phyloP scores from a whole-genome alignment of 495 filamentous ascomycete species.

The Rostrohypoxylon terebratum region DNA sequence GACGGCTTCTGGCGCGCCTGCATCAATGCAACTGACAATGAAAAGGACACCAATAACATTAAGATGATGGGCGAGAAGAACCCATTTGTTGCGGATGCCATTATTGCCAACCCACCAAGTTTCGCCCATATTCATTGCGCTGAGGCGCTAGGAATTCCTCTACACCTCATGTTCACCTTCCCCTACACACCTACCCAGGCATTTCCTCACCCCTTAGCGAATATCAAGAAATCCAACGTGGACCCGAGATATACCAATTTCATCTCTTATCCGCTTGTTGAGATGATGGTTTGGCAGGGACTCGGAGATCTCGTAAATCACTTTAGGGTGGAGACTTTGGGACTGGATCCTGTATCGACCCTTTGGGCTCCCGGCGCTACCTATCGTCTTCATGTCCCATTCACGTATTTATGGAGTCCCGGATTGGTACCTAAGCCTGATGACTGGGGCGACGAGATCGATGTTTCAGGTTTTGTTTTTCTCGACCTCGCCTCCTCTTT shows the following conservation, averaged over 20 bases:
- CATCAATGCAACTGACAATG: constrained; percentile 67
- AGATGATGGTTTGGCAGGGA: constrained; percentile 74
- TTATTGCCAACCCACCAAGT: constrained; percentile 75
- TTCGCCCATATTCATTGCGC: constrained; percentile 76
- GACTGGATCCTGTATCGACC: constrained; percentile 70
- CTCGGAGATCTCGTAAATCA: constrained; percentile 74
- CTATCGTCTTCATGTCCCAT: constrained; percentile 69
- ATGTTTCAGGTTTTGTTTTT: constrained; percentile 74
- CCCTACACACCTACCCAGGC: constrained; percentile 72
- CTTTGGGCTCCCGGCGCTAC: constrained; percentile 75
- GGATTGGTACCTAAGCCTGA: constrained; percentile 72
- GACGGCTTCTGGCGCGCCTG: constrained; percentile 72
- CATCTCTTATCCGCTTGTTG: constrained; percentile 76
- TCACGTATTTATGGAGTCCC: constrained; percentile 75
- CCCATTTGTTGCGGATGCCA: constrained; percentile 77
- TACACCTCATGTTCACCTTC: constrained; percentile 75
- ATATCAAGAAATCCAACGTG: constrained; percentile 70
- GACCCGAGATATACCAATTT: constrained; percentile 73
- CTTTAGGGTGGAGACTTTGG: constrained; percentile 69
- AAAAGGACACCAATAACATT: constrained; percentile 61
- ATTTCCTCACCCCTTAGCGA: constrained; percentile 78
- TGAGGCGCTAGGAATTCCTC: constrained; percentile 71
- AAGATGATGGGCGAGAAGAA: constrained; percentile 64
- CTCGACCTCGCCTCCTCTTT: constrained; percentile 71
- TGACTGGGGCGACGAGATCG: constrained; percentile 72